Conservation (phyloP, 768 basidiomycete species). For the Tulasnella sp. region DNA sequence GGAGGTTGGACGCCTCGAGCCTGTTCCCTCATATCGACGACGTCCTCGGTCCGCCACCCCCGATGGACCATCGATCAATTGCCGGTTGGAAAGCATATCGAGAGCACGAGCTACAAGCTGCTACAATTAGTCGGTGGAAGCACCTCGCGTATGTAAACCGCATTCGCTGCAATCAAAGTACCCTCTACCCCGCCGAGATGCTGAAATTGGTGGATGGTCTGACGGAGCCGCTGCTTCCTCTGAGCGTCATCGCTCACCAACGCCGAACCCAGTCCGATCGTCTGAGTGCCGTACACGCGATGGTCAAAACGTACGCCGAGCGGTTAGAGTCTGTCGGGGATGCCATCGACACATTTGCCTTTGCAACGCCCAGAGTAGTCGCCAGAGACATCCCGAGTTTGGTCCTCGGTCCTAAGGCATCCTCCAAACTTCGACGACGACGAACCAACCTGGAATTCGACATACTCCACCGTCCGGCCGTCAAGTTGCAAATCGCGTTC, state of each 20-base stretch:
- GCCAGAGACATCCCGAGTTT: constrained; percentile 55
- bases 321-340: constrained; percentile 55
- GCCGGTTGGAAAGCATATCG: constrained; percentile 62
- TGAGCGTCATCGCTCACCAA: constrained; percentile 39
- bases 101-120: constrained; percentile 49
- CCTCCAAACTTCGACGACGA: constrained; percentile 36
- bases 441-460: constrained; percentile 53
- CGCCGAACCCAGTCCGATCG: constrained; percentile 40
- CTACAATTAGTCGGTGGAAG: constrained; percentile 57
- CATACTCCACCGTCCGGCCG: constrained; percentile 64
- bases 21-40: constrained; percentile 53
- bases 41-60: constrained; percentile 60
- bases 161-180: constrained; percentile 53
- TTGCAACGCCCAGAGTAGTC: constrained; percentile 74
- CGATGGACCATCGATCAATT: constrained; percentile 69
- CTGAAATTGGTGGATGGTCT: constrained; percentile 41
- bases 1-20: constrained; percentile 56
- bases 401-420: constrained; percentile 32
- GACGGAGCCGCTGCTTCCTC: constrained; percentile 51
- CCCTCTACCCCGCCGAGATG: constrained; percentile 41
- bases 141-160: constrained; percentile 72
- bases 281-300: constrained; percentile 44
- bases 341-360: constrained; percentile 67
- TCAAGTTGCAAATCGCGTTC: constrained; percentile 89
- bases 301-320: constrained; percentile 61